phyloP scores from a whole-genome alignment of 805 yeast genomes.

The Tetrapisispora taiwanensis region DNA sequence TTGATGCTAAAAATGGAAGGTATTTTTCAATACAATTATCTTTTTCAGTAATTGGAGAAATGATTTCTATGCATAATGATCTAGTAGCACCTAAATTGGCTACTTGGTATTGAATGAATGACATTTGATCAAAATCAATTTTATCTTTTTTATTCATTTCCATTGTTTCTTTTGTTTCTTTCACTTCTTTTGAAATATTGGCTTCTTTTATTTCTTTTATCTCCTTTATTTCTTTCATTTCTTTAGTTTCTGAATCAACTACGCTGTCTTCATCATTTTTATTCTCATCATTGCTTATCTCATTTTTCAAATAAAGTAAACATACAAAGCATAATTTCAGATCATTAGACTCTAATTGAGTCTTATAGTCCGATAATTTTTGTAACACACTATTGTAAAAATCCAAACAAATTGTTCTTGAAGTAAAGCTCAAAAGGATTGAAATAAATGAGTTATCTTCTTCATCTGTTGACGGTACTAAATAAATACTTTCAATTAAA shows the following conservation, averaged over 20 bases:
- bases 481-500: slow-evolving; percentile 50
- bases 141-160: slow-evolving; percentile 21
- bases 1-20: not conserved
- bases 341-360: slow-evolving; percentile 31
- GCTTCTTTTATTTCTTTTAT: slow-evolving; percentile 32
- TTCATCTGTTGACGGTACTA: slow-evolving; percentile 21
- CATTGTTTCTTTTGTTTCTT: slow-evolving; percentile 27
- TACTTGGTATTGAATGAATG: slow-evolving; percentile 13
- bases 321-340: slow-evolving; percentile 30
- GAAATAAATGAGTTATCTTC: slow-evolving; percentile 27
- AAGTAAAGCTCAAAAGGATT: slow-evolving; percentile 24
- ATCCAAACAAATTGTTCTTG: slow-evolving; percentile 29
- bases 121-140: not conserved
- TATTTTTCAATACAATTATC: not conserved
- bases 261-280: not conserved
- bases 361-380: slow-evolving; percentile 29
- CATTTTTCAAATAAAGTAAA: slow-evolving; percentile 33
- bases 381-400: slow-evolving; percentile 32
- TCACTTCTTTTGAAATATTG: slow-evolving; percentile 15
- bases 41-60: slow-evolving; percentile 6
- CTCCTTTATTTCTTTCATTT: slow-evolving; percentile 12
- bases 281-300: slow-evolving; percentile 1
- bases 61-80: slow-evolving; percentile 18
- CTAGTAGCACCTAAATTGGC: slow-evolving; percentile 23
- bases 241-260: not conserved